Base-by-base conservation (phyloP, 495 filamentous ascomycete genomes). In the Lophium mytilinum region DNA sequence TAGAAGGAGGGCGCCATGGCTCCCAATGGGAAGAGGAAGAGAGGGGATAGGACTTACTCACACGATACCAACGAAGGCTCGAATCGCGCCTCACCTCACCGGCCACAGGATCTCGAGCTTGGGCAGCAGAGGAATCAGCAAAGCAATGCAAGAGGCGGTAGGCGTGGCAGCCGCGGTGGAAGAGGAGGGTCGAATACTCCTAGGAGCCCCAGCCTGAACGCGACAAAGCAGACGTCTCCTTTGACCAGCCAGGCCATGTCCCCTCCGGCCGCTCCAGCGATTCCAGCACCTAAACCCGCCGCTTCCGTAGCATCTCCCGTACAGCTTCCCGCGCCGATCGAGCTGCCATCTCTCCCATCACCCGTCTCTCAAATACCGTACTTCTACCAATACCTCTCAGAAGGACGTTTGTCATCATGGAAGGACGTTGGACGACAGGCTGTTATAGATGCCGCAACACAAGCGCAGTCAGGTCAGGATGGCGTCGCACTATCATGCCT, bases 401-500 rank as follows among this genome's bases (percentile, higher is more conserved):
- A 82, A 57, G 66, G 68, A 36, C 62, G 67, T 4, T 56, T 82
- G 18, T 61, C 72, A 11, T 58, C 69, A 24, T 87, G 86, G 85
- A 61, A 58, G 18, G 60, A 68, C n/a, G 62, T 58, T 9, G 80
- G 78, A 37, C 75, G 73, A 51, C 64, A 73, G 48, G 70, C 64
- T 1, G 57, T 84, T 10, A 66, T 83, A 12, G 71, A 75, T 9
- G 63, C 64, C 37, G 78, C 81, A 7, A 53, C 65, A 4, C 62
- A 81, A 56, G 84, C 82, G 24, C 79, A 79, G 46, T 70, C 79
- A 33, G 78, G 84, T 58, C 79, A 85, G 58, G 87, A 95, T 67
- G 66, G 79, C 18, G 68, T 83, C 36, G 76, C 76, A 53, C 73
- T 96, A 34, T 79, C 82, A 35, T 80, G 77, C 10, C 73, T 96